A percentile compares a stretch with the other conserved stretches of the same genome.
Evolutionary conservation across 2,329 filamentous ascomycete species (phyloP).

Genomic region (Aspergillus eucalypticola): DNA sequence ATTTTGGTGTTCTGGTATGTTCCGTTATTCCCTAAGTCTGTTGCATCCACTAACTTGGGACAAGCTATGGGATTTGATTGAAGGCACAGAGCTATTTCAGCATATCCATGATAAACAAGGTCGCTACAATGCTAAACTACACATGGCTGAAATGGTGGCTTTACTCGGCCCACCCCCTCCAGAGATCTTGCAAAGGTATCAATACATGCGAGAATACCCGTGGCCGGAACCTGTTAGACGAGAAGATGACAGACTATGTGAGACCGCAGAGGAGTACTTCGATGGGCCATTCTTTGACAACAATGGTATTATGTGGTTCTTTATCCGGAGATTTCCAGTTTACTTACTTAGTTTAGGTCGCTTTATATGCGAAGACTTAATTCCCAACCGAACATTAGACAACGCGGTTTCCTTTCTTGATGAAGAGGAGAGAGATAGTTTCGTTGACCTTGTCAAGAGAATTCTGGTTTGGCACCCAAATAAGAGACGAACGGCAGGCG

Average conservation of each 20-base stretch:
- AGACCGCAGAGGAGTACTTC: conserved; percentile 38
- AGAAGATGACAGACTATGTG: conserved; percentile 32
- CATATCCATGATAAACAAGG: conserved; percentile 37
- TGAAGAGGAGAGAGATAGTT: conserved; percentile 31
- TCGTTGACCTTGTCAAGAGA: conserved; percentile 32
- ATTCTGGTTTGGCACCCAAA: conserved; percentile 37
- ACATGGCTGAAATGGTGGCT: conserved; percentile 48
- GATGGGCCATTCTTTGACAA: conserved; percentile 40
- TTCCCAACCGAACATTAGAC: conserved; percentile 33
- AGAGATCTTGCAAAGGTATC: conserved; percentile 38
- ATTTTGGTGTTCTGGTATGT: conserved; percentile 40
- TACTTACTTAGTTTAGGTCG: conserved; percentile 30
- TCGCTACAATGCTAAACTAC: conserved; percentile 39
- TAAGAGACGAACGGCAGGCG: conserved; percentile 30
- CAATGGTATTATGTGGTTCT: conserved; percentile 27
- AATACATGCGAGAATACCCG: conserved; percentile 30
- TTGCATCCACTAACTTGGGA: conserved; percentile 26
- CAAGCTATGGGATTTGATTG: conserved; percentile 42
- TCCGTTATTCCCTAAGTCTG: conserved; percentile 15
- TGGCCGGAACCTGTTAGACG: conserved; percentile 33
- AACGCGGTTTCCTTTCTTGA: conserved; percentile 31
- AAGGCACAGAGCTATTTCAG: conserved; percentile 40
- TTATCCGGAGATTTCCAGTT: conserved; percentile 21
- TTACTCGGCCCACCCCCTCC: conserved; percentile 43
- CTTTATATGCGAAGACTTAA: conserved; percentile 36